Evolutionary conservation across 1,284 basidiomycete genomes (phyloP), one percentile per base, ranked within the genome.

Genomic region (Boletus sp.): DNA sequence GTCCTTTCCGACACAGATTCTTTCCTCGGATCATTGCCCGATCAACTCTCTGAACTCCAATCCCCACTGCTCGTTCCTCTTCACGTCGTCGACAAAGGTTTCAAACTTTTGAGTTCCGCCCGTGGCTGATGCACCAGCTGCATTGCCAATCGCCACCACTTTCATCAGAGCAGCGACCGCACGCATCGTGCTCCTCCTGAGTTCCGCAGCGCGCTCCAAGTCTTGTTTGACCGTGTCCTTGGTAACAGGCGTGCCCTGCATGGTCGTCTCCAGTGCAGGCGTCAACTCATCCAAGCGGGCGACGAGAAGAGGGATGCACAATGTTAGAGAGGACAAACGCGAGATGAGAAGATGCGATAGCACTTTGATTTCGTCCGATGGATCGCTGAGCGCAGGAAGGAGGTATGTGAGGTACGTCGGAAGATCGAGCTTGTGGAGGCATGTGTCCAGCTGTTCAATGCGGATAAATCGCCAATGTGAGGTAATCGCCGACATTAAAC

Each of bases 161-260:
- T 87, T 91, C 76, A 88, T 90, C 59, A 97, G 79, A n/a, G 93
- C 93, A 27, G 89, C 90, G 46, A 94, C 85, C 7, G 94, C 94
- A 38, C 95, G 81, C 66, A 97, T 81, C 14, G 94, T 91, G 69
- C 93, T 94, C 61, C 92, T 81, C 78, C 97, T 94, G 68, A 97
- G 81, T 77, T 98, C 96, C 28, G 91, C 91, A 4, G 94, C 92
- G 37, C 96, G 88, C 78, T 99, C 97, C 53, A 98, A 78, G 69
- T 99, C 97, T 77, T 98, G 97, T 79, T 98, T 98, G 63, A 98
- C 95, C 0, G 94, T 95, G 74, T 96, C 94, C 76, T 95, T 95
- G 60, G 91, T 94, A 51, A 94, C 87, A 14, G 90, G 90, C 11
- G 89, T 85, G 25, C 96, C 96, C 76, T 96, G 95, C 88, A 98